Conservation (phyloP, 2,329 filamentous ascomycete genomes). For the Arthrobotrys conoides region DNA sequence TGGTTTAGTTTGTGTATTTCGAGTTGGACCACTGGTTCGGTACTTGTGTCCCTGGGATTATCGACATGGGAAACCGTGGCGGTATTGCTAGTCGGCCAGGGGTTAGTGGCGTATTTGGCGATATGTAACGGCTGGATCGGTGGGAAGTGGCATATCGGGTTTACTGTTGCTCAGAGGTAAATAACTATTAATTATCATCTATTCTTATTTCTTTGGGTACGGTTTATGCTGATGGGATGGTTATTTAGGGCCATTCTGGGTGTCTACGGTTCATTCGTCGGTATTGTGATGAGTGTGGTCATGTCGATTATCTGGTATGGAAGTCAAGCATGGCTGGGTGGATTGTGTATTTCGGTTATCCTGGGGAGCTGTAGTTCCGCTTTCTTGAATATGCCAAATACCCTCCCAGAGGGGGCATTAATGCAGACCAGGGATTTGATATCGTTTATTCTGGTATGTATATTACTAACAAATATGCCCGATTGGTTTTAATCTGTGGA, state of each 20-base stretch:
- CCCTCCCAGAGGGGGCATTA: constrained; percentile 35
- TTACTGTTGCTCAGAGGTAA: constrained; percentile 54
- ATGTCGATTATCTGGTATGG: constrained; percentile 61
- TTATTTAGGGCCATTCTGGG: constrained; percentile 39
- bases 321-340: constrained; percentile 56
- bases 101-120: constrained; percentile 57
- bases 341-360: constrained; percentile 57
- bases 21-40: constrained; percentile 55
- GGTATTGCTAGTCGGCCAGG: constrained; percentile 49
- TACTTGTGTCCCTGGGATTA: constrained; percentile 52
- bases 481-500: neutral
- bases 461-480: neutral
- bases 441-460: constrained; percentile 54
- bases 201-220: constrained; percentile 4
- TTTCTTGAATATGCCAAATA: constrained; percentile 58
- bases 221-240: constrained; percentile 6
- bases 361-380: constrained; percentile 51
- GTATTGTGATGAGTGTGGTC: constrained; percentile 56
- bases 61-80: constrained; percentile 60
- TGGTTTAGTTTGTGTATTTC: constrained; percentile 52
- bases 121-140: constrained; percentile 59
- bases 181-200: neutral
- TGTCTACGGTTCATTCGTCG: constrained; percentile 56
- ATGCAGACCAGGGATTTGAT: constrained; percentile 58
- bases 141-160: constrained; percentile 59